Percentiles rank a stretch among this genome's conserved stretches.
phyloP scores from a whole-genome alignment of 176 grass and related monocot species.

The Otatea glauca region DNA sequence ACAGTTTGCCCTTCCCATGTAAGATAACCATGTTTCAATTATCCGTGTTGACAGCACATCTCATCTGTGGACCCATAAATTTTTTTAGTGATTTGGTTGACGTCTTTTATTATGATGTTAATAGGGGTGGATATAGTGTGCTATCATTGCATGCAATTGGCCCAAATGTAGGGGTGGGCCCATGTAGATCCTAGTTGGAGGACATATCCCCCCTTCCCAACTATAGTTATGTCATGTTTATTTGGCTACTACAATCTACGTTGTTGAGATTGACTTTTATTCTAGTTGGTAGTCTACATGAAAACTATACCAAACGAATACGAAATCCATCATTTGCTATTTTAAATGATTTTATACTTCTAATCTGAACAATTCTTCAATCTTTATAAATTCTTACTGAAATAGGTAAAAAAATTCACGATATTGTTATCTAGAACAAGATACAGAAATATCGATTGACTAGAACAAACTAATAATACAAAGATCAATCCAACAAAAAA shows the following conservation, averaged over 20 bases:
- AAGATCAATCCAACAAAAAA: background rate
- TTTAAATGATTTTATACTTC: slow-evolving; percentile 6
- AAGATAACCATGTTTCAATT: slow-evolving; percentile 5
- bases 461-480: background rate
- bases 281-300: background rate
- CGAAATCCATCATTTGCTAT: background rate
- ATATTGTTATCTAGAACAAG: background rate
- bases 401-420: background rate
- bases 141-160: background rate
- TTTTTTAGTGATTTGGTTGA: slow-evolving; percentile 4
- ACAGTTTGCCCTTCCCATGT: background rate
- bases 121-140: background rate
- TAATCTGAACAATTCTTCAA: background rate
- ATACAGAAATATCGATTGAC: background rate
- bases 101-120: background rate
- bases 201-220: background rate
- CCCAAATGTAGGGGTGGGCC: background rate
- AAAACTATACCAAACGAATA: background rate
- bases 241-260: background rate
- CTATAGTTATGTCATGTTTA: background rate
- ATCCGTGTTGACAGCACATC: background rate
- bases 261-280: background rate
- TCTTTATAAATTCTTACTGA: background rate
- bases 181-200: background rate
- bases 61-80: background rate